phyloP scores from a whole-genome alignment of 2,329 filamentous ascomycete genomes.

The Arthrocladium fulminans region DNA sequence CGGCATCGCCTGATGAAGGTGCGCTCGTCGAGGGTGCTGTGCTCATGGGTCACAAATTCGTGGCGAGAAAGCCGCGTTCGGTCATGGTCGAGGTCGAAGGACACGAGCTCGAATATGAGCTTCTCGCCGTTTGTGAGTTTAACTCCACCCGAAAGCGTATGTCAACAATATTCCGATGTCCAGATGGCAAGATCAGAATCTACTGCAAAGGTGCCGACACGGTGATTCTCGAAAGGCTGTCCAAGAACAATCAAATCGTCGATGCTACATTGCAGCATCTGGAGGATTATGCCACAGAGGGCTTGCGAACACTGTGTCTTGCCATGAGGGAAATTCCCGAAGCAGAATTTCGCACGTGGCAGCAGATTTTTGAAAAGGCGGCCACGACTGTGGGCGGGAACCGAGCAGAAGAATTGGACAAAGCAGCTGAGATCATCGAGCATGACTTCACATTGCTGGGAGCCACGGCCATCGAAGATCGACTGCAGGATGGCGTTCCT shows the following conservation, averaged over 20 bases:
- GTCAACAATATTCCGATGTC: conserved; percentile 94
- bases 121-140: conserved; percentile 96
- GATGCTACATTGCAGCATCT: conserved; percentile 87
- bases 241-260: conserved; percentile 72
- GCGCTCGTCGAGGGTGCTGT: conserved; percentile 91
- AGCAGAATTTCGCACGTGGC: conserved; percentile 81
- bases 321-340: conserved; percentile 91
- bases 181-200: conserved; percentile 85
- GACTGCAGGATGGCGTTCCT: conserved; percentile 90
- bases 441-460: conserved; percentile 84
- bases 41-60: conserved; percentile 76
- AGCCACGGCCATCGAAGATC: conserved; percentile 94
- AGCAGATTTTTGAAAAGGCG: conserved; percentile 74
- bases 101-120: conserved; percentile 69
- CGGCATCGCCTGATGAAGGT: conserved; percentile 92
- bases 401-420: conserved; percentile 89
- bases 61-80: conserved; percentile 76
- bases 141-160: conserved; percentile 96
- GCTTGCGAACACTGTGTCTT: conserved; percentile 85
- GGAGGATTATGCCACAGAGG: conserved; percentile 97
- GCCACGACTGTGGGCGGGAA: conserved; percentile 85
- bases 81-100: conserved; percentile 76
- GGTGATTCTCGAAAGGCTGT: conserved; percentile 86
- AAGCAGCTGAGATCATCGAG: conserved; percentile 92
- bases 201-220: conserved; percentile 98